Evolutionary conservation across 495 filamentous ascomycete species (phyloP).

Genomic region (Collariella sp.): DNA sequence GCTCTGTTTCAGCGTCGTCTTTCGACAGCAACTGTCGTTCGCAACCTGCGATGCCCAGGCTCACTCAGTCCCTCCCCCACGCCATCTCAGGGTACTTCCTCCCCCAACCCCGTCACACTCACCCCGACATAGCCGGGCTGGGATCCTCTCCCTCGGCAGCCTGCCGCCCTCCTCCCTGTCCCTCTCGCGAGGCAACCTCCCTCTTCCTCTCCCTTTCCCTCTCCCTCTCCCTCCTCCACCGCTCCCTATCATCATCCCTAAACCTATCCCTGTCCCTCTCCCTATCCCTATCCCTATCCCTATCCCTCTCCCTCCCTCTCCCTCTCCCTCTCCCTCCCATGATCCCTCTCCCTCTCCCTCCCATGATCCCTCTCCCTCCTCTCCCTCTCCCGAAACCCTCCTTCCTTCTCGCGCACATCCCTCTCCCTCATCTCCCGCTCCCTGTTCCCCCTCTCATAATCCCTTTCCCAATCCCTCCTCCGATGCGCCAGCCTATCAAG

Average conservation of each 20-base stretch:
- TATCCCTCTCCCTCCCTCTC: background rate
- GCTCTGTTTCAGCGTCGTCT: no score
- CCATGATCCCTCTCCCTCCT: background rate
- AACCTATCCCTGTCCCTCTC: conserved; percentile 19
- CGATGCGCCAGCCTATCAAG: conserved; percentile 22
- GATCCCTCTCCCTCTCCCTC: conserved; percentile 18
- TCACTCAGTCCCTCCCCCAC: conserved; percentile 9
- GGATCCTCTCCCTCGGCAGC: conserved; percentile 15
- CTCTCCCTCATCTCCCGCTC: no score
- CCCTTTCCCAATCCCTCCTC: conserved; percentile 23
- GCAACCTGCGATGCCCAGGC: no score
- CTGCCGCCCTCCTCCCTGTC: conserved; percentile 2
- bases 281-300: conserved; percentile 13
- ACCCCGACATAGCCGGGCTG: conserved; percentile 20
- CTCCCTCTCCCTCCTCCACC: conserved; percentile 3
- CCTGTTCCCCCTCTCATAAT: conserved; percentile 14
- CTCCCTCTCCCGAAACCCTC: no score
- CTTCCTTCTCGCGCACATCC: no score
- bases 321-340: conserved; percentile 12
- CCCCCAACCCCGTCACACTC: conserved; percentile 29
- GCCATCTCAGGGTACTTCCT: conserved; percentile 27
- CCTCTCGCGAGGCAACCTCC: background rate
- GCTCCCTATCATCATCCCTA: background rate
- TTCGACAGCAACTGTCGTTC: background rate
- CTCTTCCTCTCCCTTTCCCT: no score